Evolutionary conservation across 257 asterid genomes (phyloP), one percentile per base, ranked within the genome.

Genomic region (Ilex asprella): DNA sequence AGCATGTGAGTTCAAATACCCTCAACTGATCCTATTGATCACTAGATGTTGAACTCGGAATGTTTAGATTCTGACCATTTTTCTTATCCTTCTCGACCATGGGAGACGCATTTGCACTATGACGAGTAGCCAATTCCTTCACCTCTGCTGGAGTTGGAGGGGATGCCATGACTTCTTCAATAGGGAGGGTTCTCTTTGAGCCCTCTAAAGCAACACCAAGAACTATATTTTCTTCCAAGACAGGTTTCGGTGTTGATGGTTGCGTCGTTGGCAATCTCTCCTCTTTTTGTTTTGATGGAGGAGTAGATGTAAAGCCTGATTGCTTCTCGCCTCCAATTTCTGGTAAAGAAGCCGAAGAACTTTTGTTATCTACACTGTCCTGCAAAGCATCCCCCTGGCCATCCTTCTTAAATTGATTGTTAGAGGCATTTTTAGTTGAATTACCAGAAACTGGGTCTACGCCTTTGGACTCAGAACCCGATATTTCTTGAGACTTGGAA

Each of bases 51-150:
- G 84, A 71, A 57, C 59, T 71, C 7, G 74, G 54, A 55, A 6
- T 0, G 44, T 74, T 77, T 35, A 16, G 81, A 56, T 52, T 70
- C 66, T 72, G 80, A 15, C 60, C 59, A 10, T 79, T 84, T n/a
- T 58, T 75, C 59, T 80, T 88, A 27, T 84, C 89, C 69, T 84
- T 79, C 54, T 80, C 41, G 8, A 35, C 41, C 8, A 8, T 2
- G 0, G 0, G 63, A 4, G 83, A 55, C 31, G 74, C 70, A 59
- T 68, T 78, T 12, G 84, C 87, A 62, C 84, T 80, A 8, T 82
- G 80, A 62, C 64, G 30, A 10, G 75, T 56, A 13, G 95, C 95
- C 72, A 86, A 49, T 70, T 84, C 95, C 58, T 84, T 91, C 6
- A 31, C 60, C 30, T 81, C 90, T 3, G 81, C 78, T 5, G 74